These are phyloP conservation scores for Diatrype stigma DNA, from an alignment of 2,329 filamentous ascomycete genomes.

Conservation along the genomic window DNA sequence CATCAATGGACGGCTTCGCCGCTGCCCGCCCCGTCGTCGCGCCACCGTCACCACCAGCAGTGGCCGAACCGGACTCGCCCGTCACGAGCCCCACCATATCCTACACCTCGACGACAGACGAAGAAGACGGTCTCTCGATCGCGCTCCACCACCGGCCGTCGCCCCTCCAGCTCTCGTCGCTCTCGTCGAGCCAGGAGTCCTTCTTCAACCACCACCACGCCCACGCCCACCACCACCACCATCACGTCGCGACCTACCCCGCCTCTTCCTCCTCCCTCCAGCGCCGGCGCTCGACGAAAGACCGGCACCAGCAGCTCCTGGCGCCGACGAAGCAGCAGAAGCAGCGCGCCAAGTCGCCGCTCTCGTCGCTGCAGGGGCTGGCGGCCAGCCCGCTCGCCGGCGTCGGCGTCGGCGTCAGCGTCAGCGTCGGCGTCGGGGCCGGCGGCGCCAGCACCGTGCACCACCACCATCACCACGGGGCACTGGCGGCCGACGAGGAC, in stretches of 20 bases:
- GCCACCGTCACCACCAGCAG: constrained; percentile 1
- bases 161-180: constrained; percentile 34
- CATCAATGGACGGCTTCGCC: constrained; percentile 43
- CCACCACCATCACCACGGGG: no score
- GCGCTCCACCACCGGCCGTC: constrained; percentile 42
- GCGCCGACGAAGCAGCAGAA: no score
- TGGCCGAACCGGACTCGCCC: constrained; percentile 17
- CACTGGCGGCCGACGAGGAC: constrained; percentile 45
- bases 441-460: no score
- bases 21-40: constrained; percentile 30
- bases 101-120: constrained; percentile 74
- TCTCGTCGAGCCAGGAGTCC: constrained; percentile 58
- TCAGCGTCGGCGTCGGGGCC: no score
- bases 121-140: constrained; percentile 73
- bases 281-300: constrained; percentile 43
- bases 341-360: constrained; percentile 52
- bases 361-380: constrained; percentile 53
- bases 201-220: constrained; percentile 44
- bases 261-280: constrained; percentile 30
- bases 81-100: constrained; percentile 52
- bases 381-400: constrained; percentile 46
- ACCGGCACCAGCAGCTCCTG: no score
- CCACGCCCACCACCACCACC: not conserved
- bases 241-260: constrained; percentile 4
- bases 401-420: no score